phyloP scores from a whole-genome alignment of 495 filamentous ascomycete genomes.

The Haplographium delicatum region DNA sequence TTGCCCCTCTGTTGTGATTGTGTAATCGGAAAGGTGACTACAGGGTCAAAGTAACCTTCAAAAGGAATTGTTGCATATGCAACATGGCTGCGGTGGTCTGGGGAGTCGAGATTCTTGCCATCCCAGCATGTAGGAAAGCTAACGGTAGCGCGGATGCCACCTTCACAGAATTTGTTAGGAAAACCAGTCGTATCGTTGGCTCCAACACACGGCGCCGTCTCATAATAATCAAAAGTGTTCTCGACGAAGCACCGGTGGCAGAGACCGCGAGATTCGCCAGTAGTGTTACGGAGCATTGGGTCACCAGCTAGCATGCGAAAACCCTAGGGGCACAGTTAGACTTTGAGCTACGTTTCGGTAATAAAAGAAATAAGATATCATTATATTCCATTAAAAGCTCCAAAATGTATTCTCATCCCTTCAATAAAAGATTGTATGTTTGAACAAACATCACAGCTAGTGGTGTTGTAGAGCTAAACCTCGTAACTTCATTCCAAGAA shows the following conservation, averaged over 20 bases:
- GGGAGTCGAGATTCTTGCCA: constrained; percentile 58
- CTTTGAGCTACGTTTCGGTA: not conserved
- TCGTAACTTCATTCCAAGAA: not conserved
- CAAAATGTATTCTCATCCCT: too few species aligned
- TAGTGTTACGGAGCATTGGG: constrained; percentile 26
- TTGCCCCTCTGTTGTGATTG: constrained; percentile 25
- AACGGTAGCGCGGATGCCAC: constrained; percentile 66
- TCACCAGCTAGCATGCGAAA: constrained; percentile 75
- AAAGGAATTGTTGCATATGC: constrained; percentile 25
- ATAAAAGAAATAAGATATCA: not conserved
- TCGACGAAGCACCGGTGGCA: constrained; percentile 9
- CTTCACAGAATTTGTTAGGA: constrained; percentile 48
- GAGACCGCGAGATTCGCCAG: constrained; percentile 3
- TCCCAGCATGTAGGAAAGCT: constrained; percentile 89
- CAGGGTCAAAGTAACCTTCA: constrained; percentile 25
- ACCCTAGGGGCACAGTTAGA: constrained; percentile 36
- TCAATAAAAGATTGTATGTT: not conserved
- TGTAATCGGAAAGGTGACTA: not conserved
- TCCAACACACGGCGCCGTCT: constrained; percentile 4
- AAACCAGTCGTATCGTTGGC: constrained; percentile 42
- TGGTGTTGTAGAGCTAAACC: not conserved
- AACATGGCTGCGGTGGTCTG: constrained; percentile 52
- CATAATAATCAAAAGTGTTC: not conserved
- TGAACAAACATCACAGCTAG: not conserved
- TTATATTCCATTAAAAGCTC: not conserved